Evolutionary conservation across 2,329 filamentous ascomycete genomes (phyloP), one percentile per base, ranked within the genome.

Genomic region (Colletotrichum sp.): DNA sequence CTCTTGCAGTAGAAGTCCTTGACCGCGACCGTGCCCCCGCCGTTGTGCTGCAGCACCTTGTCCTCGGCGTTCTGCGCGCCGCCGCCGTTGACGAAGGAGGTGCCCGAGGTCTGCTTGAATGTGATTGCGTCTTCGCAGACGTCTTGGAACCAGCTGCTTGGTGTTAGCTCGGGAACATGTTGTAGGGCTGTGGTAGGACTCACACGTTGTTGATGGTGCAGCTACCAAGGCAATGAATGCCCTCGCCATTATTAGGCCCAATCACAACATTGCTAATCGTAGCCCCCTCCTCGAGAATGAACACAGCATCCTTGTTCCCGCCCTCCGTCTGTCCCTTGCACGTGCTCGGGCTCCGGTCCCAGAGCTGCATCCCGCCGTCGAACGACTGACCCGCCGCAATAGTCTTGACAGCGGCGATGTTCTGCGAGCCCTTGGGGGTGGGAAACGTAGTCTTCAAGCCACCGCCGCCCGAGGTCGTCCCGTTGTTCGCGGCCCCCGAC

Each of bases 181-280:
- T 2, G 32, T 5, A 32, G 28, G 9, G 28, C 9, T 30, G 28
- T 5, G n/a, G 6, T 5, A n/a, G 6, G 30, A 71, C 72, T 75
- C 67, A 71, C 68, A 75, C 72, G 6, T 75, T 75, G 62, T 86
- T 82, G 8, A 88, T 77, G 0, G 79, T 87, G 78, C 87, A 88
- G 1, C 81, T 65, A 0, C 87, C 87, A n/a, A 83, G 76, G 79
- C 87, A 88, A 81, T 88, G 86, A 2, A 89, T 82, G 15, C 87
- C 87, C 78, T 89, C 87, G 18, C 80, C 81, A 62, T 88, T 86
- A 76, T 87, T 82, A 13, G 82, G 80, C 24, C 87, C 87, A 10
- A 88, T 88, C 64, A 89, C 85, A 16, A 86, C 87, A 70, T 88
- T 88, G 59, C 80, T 82, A 32, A 88, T 80, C 1, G 83, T 87